phyloP scores from a whole-genome alignment of 768 basidiomycete species.

The Kwoniella botswanensis region DNA sequence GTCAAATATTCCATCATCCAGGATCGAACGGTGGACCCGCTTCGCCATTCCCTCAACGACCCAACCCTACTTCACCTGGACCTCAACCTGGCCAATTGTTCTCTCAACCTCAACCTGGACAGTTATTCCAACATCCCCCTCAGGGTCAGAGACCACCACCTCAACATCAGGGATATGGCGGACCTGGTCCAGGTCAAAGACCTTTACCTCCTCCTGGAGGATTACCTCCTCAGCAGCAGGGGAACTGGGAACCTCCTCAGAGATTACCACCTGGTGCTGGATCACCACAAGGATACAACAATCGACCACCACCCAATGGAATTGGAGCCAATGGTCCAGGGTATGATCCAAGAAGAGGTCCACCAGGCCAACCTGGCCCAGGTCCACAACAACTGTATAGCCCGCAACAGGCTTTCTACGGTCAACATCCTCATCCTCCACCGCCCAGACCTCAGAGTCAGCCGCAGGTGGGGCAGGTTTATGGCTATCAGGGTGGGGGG shows the following conservation, averaged over 20 bases:
- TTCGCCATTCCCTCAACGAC: conserved; percentile 30
- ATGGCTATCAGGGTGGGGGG: conserved; percentile 15
- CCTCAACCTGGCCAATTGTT: conserved; percentile 53
- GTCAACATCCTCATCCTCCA: conserved; percentile 18
- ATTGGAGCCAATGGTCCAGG: conserved; percentile 3
- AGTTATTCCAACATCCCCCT: conserved; percentile 23
- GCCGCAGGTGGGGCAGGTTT: conserved; percentile 25
- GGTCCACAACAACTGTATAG: conserved; percentile 10
- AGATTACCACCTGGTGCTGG: conserved; percentile 29
- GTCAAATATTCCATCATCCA: conserved; percentile 56
- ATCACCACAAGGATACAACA: conserved; percentile 21
- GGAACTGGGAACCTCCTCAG: conserved; percentile 26
- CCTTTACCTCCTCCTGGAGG: conserved; percentile 28
- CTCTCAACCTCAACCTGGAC: conserved; percentile 30
- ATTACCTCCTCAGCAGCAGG: conserved; percentile 10
- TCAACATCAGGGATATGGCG: not conserved
- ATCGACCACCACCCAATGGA: conserved; percentile 12
- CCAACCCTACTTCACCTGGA: conserved; percentile 14
- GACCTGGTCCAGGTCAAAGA: conserved; percentile 15
- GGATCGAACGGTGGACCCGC: conserved; percentile 13
- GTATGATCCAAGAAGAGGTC: conserved; percentile 19
- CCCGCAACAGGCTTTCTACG: conserved; percentile 22
- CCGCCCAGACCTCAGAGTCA: conserved; percentile 11
- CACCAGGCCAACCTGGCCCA: conserved; percentile 1
- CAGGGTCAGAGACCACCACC: conserved; percentile 8